Base-by-base conservation (phyloP, 768 basidiomycete genomes). In the Psilocybe subaeruginosa region DNA sequence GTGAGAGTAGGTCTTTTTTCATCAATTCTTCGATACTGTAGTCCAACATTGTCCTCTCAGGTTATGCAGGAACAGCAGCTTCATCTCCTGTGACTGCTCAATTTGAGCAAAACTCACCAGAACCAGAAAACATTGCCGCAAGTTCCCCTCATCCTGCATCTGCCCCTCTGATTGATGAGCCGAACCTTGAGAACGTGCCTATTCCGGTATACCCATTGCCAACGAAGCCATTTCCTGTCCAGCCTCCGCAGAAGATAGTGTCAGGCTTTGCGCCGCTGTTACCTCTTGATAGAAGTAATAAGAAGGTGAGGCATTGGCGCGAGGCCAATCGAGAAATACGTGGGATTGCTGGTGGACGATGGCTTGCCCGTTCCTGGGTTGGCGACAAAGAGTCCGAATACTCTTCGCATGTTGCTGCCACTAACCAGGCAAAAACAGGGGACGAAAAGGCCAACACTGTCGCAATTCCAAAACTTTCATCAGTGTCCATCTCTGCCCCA, bases 321-420 rank as follows among this genome's bases (percentile, higher is more conserved):
- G 69, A 82, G 45, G 91, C 90, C 7, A 82, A 88, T 59, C 85
- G 92, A 45, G 92, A 93, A 74, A 85, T 93, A 54, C 81, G 90
- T 39, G 92, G 92, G 6, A 91, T 93, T 54, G 91, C 88, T 17
- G 92, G 92, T 11, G 92, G 92, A 1, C 85, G 91, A 43, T 93
- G 92, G 92, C 88, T 92, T 65, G 76, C 86, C 5, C 83, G 82
- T 33, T 76, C 89, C n/a, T 93, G 91, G 91, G 89, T 91, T n/a
- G 92, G 91, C 23, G 88, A 87, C 62, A 92, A 90, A 72, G 90
- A 92, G 54, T 91, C 90, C 8, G 83, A 89, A 53, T 86, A 82
- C 60, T 83, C 86, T 6, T 66, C 73, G 27, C 72, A 76, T 29
- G 56, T 73, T 19, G 74, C 75, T 19, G 62, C 72, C 14, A 66